phyloP scores from a whole-genome alignment of 2,329 filamentous ascomycete species.

The Penicillium italicum region DNA sequence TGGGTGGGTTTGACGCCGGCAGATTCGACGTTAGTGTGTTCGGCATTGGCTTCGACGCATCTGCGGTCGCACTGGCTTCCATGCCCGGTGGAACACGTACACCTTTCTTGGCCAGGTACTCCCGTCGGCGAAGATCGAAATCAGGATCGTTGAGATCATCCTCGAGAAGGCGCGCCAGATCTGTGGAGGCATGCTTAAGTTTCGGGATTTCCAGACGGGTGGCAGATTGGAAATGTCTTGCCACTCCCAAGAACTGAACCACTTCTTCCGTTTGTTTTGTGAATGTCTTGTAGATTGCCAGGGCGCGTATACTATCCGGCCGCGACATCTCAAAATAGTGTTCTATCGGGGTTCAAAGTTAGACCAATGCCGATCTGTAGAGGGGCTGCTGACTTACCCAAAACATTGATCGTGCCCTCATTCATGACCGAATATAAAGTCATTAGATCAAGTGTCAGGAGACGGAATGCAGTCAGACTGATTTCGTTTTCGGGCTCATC shows the following conservation, averaged over 20 bases:
- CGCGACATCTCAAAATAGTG: conserved; percentile 99
- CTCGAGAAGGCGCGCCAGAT: conserved; percentile 81
- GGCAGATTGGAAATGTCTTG: conserved; percentile 84
- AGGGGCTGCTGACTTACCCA: conserved; percentile 58
- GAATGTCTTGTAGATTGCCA: conserved; percentile 89
- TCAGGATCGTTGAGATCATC: conserved; percentile 93
- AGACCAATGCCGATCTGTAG: conserved; percentile 4
- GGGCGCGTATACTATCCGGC: conserved; percentile 83
- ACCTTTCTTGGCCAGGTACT: conserved; percentile 85
- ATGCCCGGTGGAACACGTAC: conserved; percentile 51
- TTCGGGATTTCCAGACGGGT: conserved; percentile 93
- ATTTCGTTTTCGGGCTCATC: conserved; percentile 95
- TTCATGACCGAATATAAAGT: conserved; percentile 93
- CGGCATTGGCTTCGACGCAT: conserved; percentile 15
- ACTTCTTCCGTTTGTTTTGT: conserved; percentile 89
- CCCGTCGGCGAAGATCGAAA: conserved; percentile 87
- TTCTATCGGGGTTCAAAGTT: conserved; percentile 50
- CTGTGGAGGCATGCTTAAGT: conserved; percentile 93
- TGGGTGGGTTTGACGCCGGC: conserved; percentile 23
- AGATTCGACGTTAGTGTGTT: conserved; percentile 16
- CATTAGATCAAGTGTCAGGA: conserved; percentile 85
- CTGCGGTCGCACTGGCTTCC: conserved; percentile 41
- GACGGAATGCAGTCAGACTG: conserved; percentile 84
- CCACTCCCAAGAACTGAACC: conserved; percentile 81
- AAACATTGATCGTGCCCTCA: conserved; percentile 92